Percentiles rank a stretch among this genome's conserved stretches.
These are phyloP conservation scores for Epichloe typhina DNA, from an alignment of 2,329 filamentous ascomycete species.

Conservation along the genomic window DNA sequence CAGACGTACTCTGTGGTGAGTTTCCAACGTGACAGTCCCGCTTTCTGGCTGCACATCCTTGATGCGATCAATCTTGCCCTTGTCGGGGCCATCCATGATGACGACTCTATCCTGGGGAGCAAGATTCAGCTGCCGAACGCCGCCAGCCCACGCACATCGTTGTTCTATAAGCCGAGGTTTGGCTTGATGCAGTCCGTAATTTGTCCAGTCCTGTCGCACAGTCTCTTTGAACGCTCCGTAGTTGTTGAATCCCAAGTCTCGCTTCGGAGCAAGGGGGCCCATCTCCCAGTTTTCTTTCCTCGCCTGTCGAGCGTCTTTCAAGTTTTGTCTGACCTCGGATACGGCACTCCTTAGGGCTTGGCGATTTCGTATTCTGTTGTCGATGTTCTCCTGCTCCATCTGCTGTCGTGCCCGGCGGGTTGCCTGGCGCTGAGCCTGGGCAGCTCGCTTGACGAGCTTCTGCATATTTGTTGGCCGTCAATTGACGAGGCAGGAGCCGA, in stretches of 20 bases:
- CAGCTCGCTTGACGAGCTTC: conserved; percentile 54
- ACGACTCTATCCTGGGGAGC: conserved; percentile 67
- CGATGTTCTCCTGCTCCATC: conserved; percentile 18
- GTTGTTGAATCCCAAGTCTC: conserved; percentile 50
- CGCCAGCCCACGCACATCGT: conserved; percentile 43
- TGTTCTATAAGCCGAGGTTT: conserved; percentile 24
- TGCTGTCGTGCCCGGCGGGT: conserved; percentile 31
- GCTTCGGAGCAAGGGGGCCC: conserved; percentile 63
- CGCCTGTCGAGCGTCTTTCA: conserved; percentile 30
- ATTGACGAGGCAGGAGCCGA: background rate
- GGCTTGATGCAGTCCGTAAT: conserved; percentile 16
- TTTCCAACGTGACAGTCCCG: conserved; percentile 48
- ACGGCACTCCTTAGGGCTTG: conserved; percentile 18
- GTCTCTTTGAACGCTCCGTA: conserved; percentile 42
- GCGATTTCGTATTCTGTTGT: conserved; percentile 18
- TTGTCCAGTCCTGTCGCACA: conserved; percentile 23
- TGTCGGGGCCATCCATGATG: conserved; percentile 62
- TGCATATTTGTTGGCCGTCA: conserved; percentile 40
- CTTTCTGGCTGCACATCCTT: conserved; percentile 36
- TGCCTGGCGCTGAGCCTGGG: conserved; percentile 53
- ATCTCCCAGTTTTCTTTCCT: conserved; percentile 66
- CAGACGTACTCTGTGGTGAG: conserved; percentile 47
- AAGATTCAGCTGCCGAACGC: conserved; percentile 45
- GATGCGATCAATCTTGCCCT: conserved; percentile 73
- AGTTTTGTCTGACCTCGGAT: conserved; percentile 20